Conservation (phyloP, 345 rosid genomes). For the Salix dunnii region DNA sequence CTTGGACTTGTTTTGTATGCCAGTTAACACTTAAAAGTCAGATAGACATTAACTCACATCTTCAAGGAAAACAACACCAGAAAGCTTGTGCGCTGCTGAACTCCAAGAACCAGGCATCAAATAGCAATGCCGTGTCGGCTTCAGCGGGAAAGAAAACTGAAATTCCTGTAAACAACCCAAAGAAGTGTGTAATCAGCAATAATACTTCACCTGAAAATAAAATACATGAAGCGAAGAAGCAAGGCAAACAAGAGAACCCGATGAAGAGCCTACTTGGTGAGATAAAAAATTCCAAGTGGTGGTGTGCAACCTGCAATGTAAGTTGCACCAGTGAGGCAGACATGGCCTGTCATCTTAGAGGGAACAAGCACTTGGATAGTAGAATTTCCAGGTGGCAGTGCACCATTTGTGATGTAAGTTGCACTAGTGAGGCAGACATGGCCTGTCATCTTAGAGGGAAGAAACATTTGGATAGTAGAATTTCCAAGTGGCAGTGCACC, state of each 20-base stretch:
- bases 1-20: background rate
- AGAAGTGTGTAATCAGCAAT: background rate
- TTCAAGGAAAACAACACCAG: slow-evolving; percentile 1
- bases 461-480: background rate
- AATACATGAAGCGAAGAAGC: background rate
- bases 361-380: background rate
- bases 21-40: background rate
- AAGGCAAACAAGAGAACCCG: background rate
- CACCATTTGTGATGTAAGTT: background rate
- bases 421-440: slow-evolving; percentile 10
- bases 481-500: too few species aligned
- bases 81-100: slow-evolving; percentile 1
- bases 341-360: slow-evolving; percentile 7
- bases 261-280: background rate
- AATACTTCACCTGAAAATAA: background rate
- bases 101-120: background rate
- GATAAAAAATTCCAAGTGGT: background rate
- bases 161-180: background rate
- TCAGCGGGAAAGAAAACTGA: background rate
- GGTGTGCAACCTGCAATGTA: slow-evolving; percentile 12
- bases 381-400: too few species aligned
- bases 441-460: slow-evolving; percentile 5
- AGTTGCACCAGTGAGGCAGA: background rate
- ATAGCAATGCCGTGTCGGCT: background rate
- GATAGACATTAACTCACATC: background rate